Conservation (phyloP, 2,329 filamentous ascomycete species). For the Calycina herbarum region DNA sequence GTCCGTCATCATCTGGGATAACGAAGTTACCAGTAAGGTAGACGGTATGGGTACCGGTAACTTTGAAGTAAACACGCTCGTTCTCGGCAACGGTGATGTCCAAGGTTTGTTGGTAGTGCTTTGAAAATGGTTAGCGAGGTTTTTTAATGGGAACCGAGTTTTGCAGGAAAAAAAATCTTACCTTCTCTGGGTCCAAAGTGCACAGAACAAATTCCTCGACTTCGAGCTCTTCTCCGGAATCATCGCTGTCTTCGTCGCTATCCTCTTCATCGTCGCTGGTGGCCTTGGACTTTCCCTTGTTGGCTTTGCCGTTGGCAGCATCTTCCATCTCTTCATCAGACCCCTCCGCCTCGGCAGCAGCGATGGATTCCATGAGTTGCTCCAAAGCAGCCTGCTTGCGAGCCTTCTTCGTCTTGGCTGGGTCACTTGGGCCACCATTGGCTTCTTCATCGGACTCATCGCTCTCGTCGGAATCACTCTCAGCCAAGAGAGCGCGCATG, state of each 20-base stretch:
- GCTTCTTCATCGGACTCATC: conserved; percentile 64
- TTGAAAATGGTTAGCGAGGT: conserved; percentile 29
- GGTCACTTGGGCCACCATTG: conserved; percentile 90
- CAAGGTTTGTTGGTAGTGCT: conserved; percentile 94
- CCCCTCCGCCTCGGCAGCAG: conserved; percentile 48
- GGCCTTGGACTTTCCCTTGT: conserved; percentile 72
- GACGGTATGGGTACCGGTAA: conserved; percentile 84
- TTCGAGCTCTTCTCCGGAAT: conserved; percentile 63
- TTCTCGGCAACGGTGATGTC: conserved; percentile 89
- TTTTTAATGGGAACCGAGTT: background rate
- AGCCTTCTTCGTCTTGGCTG: conserved; percentile 84
- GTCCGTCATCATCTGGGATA: conserved; percentile 61
- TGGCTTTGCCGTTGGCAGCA: conserved; percentile 63
- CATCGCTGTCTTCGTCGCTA: conserved; percentile 52
- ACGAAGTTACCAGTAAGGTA: conserved; percentile 97
- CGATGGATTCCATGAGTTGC: conserved; percentile 70
- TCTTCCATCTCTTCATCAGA: conserved; percentile 75
- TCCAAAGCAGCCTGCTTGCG: conserved; percentile 74
- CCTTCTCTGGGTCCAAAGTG: conserved; percentile 90
- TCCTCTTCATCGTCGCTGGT: conserved; percentile 53
- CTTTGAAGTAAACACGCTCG: conserved; percentile 90
- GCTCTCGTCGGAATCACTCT: conserved; percentile 52
- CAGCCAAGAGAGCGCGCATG: conserved; percentile 54
- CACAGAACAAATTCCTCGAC: conserved; percentile 92
- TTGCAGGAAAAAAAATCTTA: conserved; percentile 47